These are phyloP conservation scores for Bidens hawaiensis DNA, from an alignment of 140 eudicot species.

Conservation along the genomic window DNA sequence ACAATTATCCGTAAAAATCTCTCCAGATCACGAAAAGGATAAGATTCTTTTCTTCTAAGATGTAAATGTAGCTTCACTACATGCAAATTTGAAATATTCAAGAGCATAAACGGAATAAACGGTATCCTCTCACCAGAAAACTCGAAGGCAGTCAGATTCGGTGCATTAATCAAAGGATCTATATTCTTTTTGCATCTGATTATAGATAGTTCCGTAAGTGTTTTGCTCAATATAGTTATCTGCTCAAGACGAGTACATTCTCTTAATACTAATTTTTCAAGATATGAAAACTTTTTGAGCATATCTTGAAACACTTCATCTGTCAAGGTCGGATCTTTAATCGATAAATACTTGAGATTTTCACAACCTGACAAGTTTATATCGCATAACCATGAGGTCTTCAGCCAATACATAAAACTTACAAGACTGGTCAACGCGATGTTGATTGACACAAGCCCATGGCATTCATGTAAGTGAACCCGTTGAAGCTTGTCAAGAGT, in stretches of 20 bases:
- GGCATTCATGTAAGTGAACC: conserved; percentile 51
- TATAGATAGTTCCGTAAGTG: conserved; percentile 37
- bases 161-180: conserved; percentile 35
- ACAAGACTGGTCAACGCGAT: conserved; percentile 36
- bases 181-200: conserved; percentile 27
- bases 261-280: conserved; percentile 41
- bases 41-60: not conserved
- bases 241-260: conserved; percentile 31
- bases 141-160: conserved; percentile 39
- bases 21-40: conserved; percentile 7
- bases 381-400: conserved; percentile 17
- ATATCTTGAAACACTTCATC: conserved; percentile 29
- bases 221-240: conserved; percentile 37
- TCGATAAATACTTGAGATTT: conserved; percentile 39
- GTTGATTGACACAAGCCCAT: conserved; percentile 26
- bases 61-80: conserved; percentile 34
- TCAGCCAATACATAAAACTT: conserved; percentile 38
- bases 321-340: conserved; percentile 34
- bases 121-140: conserved; percentile 42
- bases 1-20: conserved; percentile 22
- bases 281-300: conserved; percentile 27
- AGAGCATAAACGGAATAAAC: conserved; percentile 39
- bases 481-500: conserved; percentile 30
- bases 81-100: conserved; percentile 21
- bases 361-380: conserved; percentile 34